Conservation (phyloP, 768 basidiomycete genomes). For the Leccinum aurantiacum region DNA sequence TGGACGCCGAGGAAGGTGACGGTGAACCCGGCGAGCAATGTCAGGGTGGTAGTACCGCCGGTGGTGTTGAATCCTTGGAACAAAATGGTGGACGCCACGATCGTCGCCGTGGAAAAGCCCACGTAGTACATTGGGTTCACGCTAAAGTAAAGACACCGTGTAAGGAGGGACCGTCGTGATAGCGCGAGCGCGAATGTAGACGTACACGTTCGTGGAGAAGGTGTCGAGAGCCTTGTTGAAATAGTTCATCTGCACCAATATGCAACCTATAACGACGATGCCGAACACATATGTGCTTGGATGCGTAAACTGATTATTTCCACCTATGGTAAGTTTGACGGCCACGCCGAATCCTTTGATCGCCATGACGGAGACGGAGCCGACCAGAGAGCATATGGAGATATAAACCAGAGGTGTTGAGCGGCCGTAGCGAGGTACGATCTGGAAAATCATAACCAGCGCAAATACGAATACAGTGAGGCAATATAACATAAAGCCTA, state of each 20-base stretch:
- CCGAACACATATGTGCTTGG: constrained; percentile 97
- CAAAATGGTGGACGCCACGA: constrained; percentile 91
- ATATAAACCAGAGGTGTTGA: constrained; percentile 90
- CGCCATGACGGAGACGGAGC: constrained; percentile 97
- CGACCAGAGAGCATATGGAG: constrained; percentile 94
- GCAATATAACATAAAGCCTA: constrained; percentile 91
- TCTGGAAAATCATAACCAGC: constrained; percentile 81
- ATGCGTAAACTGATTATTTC: constrained; percentile 94
- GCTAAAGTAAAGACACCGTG: constrained; percentile 45
- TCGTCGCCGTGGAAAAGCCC: constrained; percentile 91
- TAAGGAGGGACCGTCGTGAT: not conserved
- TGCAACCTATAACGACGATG: constrained; percentile 76
- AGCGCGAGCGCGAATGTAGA: constrained; percentile 13
- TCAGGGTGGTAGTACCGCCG: constrained; percentile 76
- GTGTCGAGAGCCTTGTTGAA: constrained; percentile 98
- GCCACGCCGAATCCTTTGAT: constrained; percentile 98
- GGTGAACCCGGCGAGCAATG: constrained; percentile 85
- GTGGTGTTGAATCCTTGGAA: constrained; percentile 97
- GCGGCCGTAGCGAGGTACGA: constrained; percentile 84
- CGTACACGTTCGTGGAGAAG: constrained; percentile 97
- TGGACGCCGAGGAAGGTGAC: constrained; percentile 98
- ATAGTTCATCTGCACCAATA: constrained; percentile 92
- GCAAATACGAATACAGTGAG: constrained; percentile 80
- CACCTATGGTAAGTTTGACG: constrained; percentile 88
- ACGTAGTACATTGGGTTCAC: constrained; percentile 99